A percentile compares a stretch with the other conserved stretches of the same genome.
phyloP scores from a whole-genome alignment of 1,139 yeast genomes.

The Scheffersomyces stambukii region DNA sequence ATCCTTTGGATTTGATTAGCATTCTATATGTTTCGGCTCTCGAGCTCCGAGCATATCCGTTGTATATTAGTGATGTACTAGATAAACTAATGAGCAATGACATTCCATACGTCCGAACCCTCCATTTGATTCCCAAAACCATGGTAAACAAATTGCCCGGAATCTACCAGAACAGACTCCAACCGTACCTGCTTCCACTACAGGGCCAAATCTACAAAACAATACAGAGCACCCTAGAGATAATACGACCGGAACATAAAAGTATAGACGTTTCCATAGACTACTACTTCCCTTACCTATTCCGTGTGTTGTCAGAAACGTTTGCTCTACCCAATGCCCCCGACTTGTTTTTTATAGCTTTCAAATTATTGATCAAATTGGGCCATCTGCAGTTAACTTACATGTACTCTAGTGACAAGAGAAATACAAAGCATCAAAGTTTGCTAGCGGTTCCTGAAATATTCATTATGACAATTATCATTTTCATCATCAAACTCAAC shows the following conservation, averaged over 20 bases:
- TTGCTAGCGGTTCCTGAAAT: conserved; percentile 38
- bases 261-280: conserved; percentile 20
- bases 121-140: conserved; percentile 24
- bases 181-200: conserved; percentile 27
- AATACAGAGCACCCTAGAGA: conserved; percentile 11
- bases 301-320: conserved; percentile 22
- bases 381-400: conserved; percentile 1
- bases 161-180: conserved; percentile 19
- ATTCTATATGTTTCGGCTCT: conserved; percentile 37
- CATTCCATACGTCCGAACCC: conserved; percentile 35
- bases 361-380: conserved; percentile 12
- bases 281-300: conserved; percentile 33
- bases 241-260: conserved; percentile 5
- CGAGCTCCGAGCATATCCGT: conserved; percentile 30
- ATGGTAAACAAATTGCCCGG: conserved; percentile 22
- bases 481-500: conserved; percentile 24
- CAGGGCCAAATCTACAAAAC: conserved; percentile 22
- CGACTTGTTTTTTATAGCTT: conserved; percentile 21
- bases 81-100: conserved; percentile 25
- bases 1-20: conserved; percentile 26
- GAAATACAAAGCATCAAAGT: conserved; percentile 1
- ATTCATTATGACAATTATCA: conserved; percentile 19
- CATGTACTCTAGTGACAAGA: not conserved
- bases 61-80: conserved; percentile 34
- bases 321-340: conserved; percentile 30